Base-by-base conservation (phyloP, 306 rosid species). In the Sesbania bispinosa region DNA sequence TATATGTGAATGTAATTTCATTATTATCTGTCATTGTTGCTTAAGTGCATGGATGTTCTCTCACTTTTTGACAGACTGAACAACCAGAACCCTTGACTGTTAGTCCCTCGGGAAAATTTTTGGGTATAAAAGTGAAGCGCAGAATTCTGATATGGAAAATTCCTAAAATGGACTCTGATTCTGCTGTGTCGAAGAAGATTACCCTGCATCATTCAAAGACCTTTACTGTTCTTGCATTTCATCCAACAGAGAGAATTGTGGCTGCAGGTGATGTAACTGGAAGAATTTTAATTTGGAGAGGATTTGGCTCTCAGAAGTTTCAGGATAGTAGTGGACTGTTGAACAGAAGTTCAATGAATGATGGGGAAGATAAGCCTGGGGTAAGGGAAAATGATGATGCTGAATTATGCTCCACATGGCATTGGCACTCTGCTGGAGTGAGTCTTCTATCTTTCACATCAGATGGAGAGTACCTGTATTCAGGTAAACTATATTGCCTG, bases 211-310 rank as follows among this genome's bases (percentile, higher is more conserved):
- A 94, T 82, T 83, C 99, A 46, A 94, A 79, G 79, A 71, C 53
- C 60, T 75, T 91, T 71, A 61, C 83, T 1, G 73, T 69, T 80
- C 83, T 87, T 78, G 90, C 95, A 60, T 87, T 94, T 82, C 97
- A 94, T 82, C 96, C 95, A 54, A 79, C 84, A 4, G 80, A 83
- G 78, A 86, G 93, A 74, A 88, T 76, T 18, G 87, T 94, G 27
- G 99, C 99, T 73, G 97, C 97, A 0, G 97, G 97, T 77, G 97
- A 94, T 87, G 79, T 62, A 48, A 80, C 84, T 51, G 99, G 99
- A 71, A 87, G 99, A 83, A 88, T 94, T 73, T 81, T 91, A 73
- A 81, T 88, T 58, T 94, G 90, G 96, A 82, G 91, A 79, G 92
- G 83, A 42, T 83, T 94, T 78, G 97, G 97, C 52, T 58, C 73